A percentile compares a stretch with the other conserved stretches of the same genome.
These are phyloP conservation scores for Peronospora destructor DNA, from an alignment of 352 stramenopile species.

Conservation along the genomic window DNA sequence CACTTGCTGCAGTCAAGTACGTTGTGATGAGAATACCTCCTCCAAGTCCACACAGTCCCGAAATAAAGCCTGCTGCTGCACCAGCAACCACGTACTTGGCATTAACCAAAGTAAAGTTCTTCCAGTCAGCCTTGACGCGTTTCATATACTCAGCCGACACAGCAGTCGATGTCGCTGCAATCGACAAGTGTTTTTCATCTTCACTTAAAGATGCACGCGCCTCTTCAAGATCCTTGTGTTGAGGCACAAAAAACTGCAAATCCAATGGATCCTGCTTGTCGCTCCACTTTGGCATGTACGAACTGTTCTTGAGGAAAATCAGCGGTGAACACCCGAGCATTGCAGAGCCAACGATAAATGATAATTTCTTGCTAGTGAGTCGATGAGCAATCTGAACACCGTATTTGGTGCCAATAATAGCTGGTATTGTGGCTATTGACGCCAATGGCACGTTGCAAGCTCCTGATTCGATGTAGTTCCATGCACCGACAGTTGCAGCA, in stretches of 20 bases:
- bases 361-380: constrained; percentile 67
- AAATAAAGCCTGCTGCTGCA: constrained; percentile 75
- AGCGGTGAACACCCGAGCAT: constrained; percentile 74
- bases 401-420: constrained; percentile 71
- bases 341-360: constrained; percentile 64
- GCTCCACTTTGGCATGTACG: constrained; percentile 71
- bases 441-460: constrained; percentile 76
- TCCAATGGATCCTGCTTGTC: constrained; percentile 48
- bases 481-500: constrained; percentile 55
- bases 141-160: constrained; percentile 40
- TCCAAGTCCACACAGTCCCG: constrained; percentile 70
- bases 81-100: constrained; percentile 72
- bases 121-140: constrained; percentile 32
- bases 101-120: constrained; percentile 49
- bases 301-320: constrained; percentile 79
- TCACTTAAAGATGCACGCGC: constrained; percentile 5
- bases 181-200: constrained; percentile 8
- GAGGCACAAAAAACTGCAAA: constrained; percentile 66
- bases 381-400: constrained; percentile 70
- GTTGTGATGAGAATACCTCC: constrained; percentile 83
- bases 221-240: constrained; percentile 27
- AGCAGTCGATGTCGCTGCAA: constrained; percentile 16
- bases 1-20: constrained; percentile 77
- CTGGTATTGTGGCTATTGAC: constrained; percentile 59
- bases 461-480: constrained; percentile 59